Conservation (phyloP, 1,139 yeast genomes). For the Yamadazyma membranifaciens region DNA sequence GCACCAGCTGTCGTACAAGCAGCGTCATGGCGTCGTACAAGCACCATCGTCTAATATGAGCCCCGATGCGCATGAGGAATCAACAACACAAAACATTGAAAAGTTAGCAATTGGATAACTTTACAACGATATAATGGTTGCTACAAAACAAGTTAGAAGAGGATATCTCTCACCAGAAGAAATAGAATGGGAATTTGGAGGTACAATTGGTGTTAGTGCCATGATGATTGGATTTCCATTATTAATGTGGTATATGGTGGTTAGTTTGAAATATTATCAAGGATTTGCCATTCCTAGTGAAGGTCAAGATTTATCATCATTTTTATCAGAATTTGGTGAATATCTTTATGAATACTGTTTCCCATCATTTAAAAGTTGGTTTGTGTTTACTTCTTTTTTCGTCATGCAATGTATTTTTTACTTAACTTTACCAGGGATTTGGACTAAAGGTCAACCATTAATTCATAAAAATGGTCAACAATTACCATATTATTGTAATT, state of each 20-base stretch:
- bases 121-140: too few relatives aligned
- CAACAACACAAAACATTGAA: too few relatives aligned
- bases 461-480: constrained; percentile 75
- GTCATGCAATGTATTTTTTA: constrained; percentile 72
- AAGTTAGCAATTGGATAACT: too few relatives aligned
- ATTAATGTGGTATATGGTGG: constrained; percentile 97
- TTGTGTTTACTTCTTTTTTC: constrained; percentile 68
- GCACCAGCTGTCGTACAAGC: too few relatives aligned
- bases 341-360: constrained; percentile 57
- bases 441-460: constrained; percentile 94
- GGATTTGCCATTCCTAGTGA: constrained; percentile 74
- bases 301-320: constrained; percentile 59
- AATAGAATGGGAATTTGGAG: constrained; percentile 88
- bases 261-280: constrained; percentile 74
- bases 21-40: not conserved
- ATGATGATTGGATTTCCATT: constrained; percentile 93
- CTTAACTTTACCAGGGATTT: constrained; percentile 87
- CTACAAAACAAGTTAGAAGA: not conserved
- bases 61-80: too few relatives aligned
- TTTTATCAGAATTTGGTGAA: constrained; percentile 44
- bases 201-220: constrained; percentile 86
- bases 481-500: constrained; percentile 91
- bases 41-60: too few relatives aligned
- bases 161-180: constrained; percentile 34
- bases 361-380: constrained; percentile 69